Conservation (phyloP, 2,329 filamentous ascomycete genomes). For the Helminthosporium solani region DNA sequence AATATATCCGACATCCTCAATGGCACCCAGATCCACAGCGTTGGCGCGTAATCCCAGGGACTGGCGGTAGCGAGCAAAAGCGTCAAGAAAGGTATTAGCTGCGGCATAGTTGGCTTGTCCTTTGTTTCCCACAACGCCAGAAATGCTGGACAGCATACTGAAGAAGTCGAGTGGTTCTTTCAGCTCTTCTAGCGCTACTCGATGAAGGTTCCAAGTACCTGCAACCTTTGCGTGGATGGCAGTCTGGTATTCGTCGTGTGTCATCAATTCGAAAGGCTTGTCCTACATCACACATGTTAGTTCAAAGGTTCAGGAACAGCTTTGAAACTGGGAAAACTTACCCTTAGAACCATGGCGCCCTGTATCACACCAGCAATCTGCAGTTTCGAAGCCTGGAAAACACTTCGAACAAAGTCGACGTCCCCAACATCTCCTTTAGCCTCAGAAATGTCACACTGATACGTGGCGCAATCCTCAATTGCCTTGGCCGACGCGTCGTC, state of each 20-base stretch:
- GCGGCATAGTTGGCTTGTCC: constrained; percentile 50
- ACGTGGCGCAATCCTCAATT: no score
- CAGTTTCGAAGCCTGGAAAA: not conserved
- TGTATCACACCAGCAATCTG: constrained; percentile 32
- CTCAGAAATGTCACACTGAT: no score
- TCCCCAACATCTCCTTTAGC: no score
- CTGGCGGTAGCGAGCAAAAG: constrained; percentile 10
- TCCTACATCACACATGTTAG: not conserved
- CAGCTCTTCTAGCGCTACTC: no score
- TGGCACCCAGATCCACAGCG: constrained; percentile 25
- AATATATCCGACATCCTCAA: constrained; percentile 27
- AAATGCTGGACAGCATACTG: no score
- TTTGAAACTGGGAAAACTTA: not conserved
- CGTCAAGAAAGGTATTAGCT: constrained; percentile 37
- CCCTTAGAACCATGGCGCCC: constrained; percentile 33
- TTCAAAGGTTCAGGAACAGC: not conserved
- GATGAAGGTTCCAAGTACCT: no score
- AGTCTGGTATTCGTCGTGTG: no score
- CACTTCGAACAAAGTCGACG: not conserved
- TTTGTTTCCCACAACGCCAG: constrained; percentile 17
- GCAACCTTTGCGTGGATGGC: no score
- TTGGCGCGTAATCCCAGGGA: constrained; percentile 31
- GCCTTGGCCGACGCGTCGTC: no score
- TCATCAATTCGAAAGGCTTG: no score
- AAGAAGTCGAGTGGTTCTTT: no score